Base-by-base conservation (phyloP, 768 basidiomycete species). In the Hygrophorus russula region DNA sequence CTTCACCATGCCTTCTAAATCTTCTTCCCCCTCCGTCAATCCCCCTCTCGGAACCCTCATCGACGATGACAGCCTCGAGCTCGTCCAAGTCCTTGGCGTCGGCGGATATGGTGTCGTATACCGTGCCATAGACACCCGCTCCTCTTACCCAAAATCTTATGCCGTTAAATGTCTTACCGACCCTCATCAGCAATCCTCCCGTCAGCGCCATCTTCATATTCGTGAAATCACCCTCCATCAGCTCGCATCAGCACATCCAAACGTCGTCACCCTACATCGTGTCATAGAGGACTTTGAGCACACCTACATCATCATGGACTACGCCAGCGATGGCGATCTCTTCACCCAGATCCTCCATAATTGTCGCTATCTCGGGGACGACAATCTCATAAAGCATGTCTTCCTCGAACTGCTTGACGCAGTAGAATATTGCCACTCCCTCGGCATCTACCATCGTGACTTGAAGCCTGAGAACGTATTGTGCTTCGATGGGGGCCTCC, bases 31-130 rank as follows among this genome's bases (percentile, higher is more conserved):
- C 58, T 48, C 57, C 12, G 46, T 52, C 29, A 68, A 69, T 43
- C 78, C 78, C 37, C 64, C 71, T 50, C 64, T 84, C 48, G 92
- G 92, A 36, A 80, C 82, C 49, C 62, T 77, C 58, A 88, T 98
- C 68, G 89, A 93, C 71, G 71, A 76, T 49, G 81, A 79, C 51
- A 66, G 76, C 39, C 76, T 97, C 46, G 76, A 91, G 61, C 80
- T 98, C 47, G 75, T 85, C 53, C 78, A 85, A 54, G 74, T 93
- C 49, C 76, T 98, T 39, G 94, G 94, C 29, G 77, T 85, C 28
- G 94, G 94, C 10, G 93, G 93, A 17, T 98, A 96, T 58, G 94
- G 94, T 43, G 81, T 92, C 53, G 94, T 97, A 9, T 96, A 94
- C 61, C 83, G 86, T 44, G 93, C 89, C 18, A 68, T 85, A 46